Evolutionary conservation across 768 basidiomycete genomes (phyloP), one percentile per base, ranked within the genome.

Genomic region (Pisolithus sp.): DNA sequence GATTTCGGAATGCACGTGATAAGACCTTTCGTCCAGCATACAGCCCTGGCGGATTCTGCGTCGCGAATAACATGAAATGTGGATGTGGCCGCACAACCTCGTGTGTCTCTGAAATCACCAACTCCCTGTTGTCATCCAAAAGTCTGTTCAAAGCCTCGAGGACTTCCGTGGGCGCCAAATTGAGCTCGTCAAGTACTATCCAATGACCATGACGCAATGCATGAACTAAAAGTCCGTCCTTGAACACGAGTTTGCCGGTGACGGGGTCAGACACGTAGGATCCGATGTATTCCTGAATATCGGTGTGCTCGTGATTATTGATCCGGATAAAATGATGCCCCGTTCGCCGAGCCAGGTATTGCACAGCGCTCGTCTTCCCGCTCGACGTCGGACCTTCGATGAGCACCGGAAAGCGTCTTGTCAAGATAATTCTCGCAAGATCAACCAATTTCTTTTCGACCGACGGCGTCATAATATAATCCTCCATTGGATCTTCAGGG

Each of bases 271-370:
- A 94, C 21, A 94, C 83, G 63, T 99, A 99, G 0, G 93, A 93
- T 3, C 96, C 96, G 43, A 98, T 77, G 63, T 99, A 99, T 65
- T 99, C 96, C 63, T 99, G 96, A 46, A 99, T 96, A 63, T 99
- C 96, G 5, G 96, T 99, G 63, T 98, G 96, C 57, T 99, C 96
- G 71, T 99, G 96, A 62, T 99, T 99, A 73, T 99, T 99, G 76
- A 99, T 97, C 38, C 96, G 89, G 28, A 99, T 84, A 68, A 97
- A 98, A 34, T 80, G 83, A 72, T 99, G 96, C 0, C 96, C 95
- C 0, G 93, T 96, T 50, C 88, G 78, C 54, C 81, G 82, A 5
- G 96, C 95, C 26, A 99, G 80, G 67, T 94, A 98, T 70, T 97
- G 94, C 42, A 99, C 83, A 1, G 95, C 90, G 59, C 91, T 93